phyloP scores from a whole-genome alignment of 257 asterid species.

The Penstemon barbatus region DNA sequence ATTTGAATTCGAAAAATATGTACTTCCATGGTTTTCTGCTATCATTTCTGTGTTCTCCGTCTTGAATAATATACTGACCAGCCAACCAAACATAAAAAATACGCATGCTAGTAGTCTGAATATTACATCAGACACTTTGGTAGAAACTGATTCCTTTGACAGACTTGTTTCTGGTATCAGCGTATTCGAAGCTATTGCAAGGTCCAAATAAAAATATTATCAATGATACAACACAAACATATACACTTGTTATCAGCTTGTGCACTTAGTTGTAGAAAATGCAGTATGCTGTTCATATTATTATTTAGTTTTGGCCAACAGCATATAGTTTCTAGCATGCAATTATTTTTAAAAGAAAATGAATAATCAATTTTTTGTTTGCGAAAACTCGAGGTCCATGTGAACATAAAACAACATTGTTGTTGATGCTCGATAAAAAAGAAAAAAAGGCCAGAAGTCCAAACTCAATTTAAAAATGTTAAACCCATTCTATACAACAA shows the following conservation, averaged over 20 bases:
- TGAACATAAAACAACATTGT: not conserved
- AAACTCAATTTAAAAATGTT: not conserved
- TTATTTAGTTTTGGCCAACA: not conserved
- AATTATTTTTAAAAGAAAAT: not conserved
- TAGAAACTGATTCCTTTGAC: slow-evolving; percentile 37
- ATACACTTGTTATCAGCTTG: not conserved
- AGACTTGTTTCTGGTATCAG: slow-evolving; percentile 37
- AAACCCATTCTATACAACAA: not conserved
- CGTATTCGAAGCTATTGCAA: slow-evolving; percentile 44
- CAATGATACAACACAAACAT: slow-evolving; percentile 10
- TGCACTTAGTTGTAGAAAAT: too few species aligned
- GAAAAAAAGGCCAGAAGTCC: not conserved
- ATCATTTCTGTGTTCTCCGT: slow-evolving; percentile 30
- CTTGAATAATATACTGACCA: slow-evolving; percentile 43
- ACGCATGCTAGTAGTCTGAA: slow-evolving; percentile 58
- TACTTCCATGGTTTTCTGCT: slow-evolving; percentile 33
- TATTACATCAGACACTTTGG: slow-evolving; percentile 34
- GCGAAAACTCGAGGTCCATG: not conserved
- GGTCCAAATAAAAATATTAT: slow-evolving; percentile 15
- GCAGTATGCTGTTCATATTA: not conserved
- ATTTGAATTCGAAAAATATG: slow-evolving; percentile 34
- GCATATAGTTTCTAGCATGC: not conserved
- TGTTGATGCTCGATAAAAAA: slow-evolving; percentile 12
- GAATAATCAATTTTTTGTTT: not conserved
- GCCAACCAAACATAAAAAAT: slow-evolving; percentile 38